Conservation (phyloP, 2,329 filamentous ascomycete genomes). For the Fusarium kyushuense region DNA sequence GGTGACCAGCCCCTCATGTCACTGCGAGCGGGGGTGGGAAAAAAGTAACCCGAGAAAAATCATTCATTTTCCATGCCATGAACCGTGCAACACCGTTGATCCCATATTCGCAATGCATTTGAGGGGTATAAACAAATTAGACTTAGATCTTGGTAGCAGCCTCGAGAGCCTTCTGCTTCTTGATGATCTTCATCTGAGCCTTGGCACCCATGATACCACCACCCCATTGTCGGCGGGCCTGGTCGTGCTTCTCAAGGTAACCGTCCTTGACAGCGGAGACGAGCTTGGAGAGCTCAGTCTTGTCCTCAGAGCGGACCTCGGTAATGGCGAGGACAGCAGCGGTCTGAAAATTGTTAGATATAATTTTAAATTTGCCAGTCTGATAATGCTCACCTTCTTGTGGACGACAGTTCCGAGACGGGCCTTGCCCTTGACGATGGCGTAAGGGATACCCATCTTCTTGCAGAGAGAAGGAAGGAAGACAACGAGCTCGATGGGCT, state of each 20-base stretch:
- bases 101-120: constrained; percentile 56
- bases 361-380: no score
- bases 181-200: constrained; percentile 80
- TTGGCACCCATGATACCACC: constrained; percentile 99
- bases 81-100: constrained; percentile 58
- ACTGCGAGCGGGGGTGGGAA: constrained; percentile 48
- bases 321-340: constrained; percentile 95
- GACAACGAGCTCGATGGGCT: constrained; percentile 99
- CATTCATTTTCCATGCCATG: constrained; percentile 59
- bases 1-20: constrained; percentile 44
- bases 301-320: constrained; percentile 98
- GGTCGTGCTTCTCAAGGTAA: constrained; percentile 96
- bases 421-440: constrained; percentile 99
- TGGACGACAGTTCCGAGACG: constrained; percentile 98
- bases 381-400: constrained; percentile 81
- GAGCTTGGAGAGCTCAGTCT: constrained; percentile 97
- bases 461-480: constrained; percentile 99
- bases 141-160: constrained; percentile 95
- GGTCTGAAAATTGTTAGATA: constrained; percentile 73
- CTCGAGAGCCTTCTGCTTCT: constrained; percentile 96
- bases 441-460: constrained; percentile 99
- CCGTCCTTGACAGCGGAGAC: constrained; percentile 97
- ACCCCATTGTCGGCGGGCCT: constrained; percentile 93
- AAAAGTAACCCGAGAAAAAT: constrained; percentile 54
- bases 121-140: constrained; percentile 55